phyloP scores from a whole-genome alignment of 441 rosid species.

The Erysimum cheiri region DNA sequence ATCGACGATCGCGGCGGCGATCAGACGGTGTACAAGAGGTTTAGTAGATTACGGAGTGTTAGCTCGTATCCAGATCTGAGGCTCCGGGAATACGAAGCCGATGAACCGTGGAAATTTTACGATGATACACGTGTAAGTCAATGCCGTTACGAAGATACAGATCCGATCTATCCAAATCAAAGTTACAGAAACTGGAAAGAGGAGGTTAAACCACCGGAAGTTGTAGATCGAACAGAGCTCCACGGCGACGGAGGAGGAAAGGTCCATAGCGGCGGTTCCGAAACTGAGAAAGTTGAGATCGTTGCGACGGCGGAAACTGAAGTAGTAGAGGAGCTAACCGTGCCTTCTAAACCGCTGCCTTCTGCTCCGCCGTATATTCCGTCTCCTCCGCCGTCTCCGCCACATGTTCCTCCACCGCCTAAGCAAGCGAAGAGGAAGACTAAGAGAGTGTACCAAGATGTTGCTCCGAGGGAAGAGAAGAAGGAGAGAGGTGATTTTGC shows the following conservation, averaged over 20 bases:
- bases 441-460: conserved; percentile 55
- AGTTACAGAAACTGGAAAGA: conserved; percentile 28
- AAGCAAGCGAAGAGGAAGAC: conserved; percentile 54
- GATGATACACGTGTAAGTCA: conserved; percentile 67
- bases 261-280: background rate
- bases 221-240: conserved; percentile 1
- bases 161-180: conserved; percentile 36
- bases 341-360: background rate
- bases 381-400: conserved; percentile 36
- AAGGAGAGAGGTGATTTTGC: conserved; percentile 29
- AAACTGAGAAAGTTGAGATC: conserved; percentile 42
- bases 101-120: conserved; percentile 66
- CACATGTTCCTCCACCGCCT: conserved; percentile 40
- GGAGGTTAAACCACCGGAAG: conserved; percentile 27
- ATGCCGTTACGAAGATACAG: conserved; percentile 45
- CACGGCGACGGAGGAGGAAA: conserved; percentile 20
- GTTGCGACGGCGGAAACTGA: conserved; percentile 11
- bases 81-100: conserved; percentile 38
- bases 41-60: conserved; percentile 62
- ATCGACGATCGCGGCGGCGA: conserved; percentile 47
- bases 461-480: conserved; percentile 31
- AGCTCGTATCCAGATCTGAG: conserved; percentile 88
- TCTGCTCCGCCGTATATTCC: conserved; percentile 25
- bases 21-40: conserved; percentile 46
- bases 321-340: conserved; percentile 10